Percentiles rank a stretch among this genome's conserved stretches.
Conservation (phyloP, 108 stramenopile genomes). For the Cyclotella baltica region DNA sequence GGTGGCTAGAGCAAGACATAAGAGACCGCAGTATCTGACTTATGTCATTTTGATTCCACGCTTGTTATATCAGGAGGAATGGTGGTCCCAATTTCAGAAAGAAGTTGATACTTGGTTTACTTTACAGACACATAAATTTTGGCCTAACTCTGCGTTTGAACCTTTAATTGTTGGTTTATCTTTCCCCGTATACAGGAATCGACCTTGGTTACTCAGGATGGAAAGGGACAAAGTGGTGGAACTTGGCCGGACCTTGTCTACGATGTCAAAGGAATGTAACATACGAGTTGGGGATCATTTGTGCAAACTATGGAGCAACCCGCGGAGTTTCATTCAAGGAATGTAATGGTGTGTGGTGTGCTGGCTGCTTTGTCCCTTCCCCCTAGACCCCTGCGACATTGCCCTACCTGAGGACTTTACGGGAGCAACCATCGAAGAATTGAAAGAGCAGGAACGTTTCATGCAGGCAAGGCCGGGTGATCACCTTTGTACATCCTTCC, state of each 20-base stretch:
- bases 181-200: conserved; percentile 2
- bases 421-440: background rate
- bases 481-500: conserved; percentile 14
- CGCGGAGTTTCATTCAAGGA: background rate
- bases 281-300: too few relatives aligned
- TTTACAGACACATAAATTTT: background rate
- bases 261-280: conserved; percentile 5
- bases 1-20: background rate
- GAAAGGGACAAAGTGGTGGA: too few relatives aligned
- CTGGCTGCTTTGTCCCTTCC: conserved; percentile 4
- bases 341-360: conserved; percentile 22
- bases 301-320: conserved; percentile 20
- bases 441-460: conserved; percentile 11
- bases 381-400: background rate
- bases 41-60: too few relatives aligned
- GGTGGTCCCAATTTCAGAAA: conserved; percentile 6
- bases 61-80: conserved; percentile 18
- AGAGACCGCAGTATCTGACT: background rate
- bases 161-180: conserved; percentile 5
- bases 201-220: too few relatives aligned
- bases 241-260: background rate
- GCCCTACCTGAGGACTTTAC: conserved; percentile 7
- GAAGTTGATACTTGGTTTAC: too few relatives aligned
- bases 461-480: conserved; percentile 12
- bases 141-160: too few relatives aligned